These are phyloP conservation scores for Eucalyptus lansdowneana DNA, from an alignment of 345 rosid species.

Conservation along the genomic window DNA sequence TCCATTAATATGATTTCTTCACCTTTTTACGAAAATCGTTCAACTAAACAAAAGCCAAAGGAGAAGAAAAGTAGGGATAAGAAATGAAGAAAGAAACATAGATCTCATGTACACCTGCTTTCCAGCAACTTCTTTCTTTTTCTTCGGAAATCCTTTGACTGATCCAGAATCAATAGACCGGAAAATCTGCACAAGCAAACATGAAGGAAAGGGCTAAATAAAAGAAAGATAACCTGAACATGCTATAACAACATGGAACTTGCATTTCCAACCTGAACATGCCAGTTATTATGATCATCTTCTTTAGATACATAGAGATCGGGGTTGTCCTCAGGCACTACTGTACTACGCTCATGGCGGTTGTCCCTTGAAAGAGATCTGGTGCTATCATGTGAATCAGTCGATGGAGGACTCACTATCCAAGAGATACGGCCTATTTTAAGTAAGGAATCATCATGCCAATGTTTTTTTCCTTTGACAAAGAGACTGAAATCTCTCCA, in stretches of 20 bases:
- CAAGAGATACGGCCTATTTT: slow-evolving; percentile 88
- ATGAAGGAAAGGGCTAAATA: background rate
- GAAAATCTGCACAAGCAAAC: slow-evolving; percentile 38
- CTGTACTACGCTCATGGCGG: slow-evolving; percentile 19
- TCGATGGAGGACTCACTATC: slow-evolving; percentile 60
- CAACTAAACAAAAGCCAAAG: background rate
- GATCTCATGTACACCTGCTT: slow-evolving; percentile 31
- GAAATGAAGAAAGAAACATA: background rate
- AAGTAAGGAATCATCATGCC: slow-evolving; percentile 75
- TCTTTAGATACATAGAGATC: slow-evolving; percentile 32
- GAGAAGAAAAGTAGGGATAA: background rate
- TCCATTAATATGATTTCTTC: background rate
- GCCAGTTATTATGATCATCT: slow-evolving; percentile 68
- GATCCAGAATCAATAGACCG: slow-evolving; percentile 86
- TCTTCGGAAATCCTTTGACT: slow-evolving; percentile 66
- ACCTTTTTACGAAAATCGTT: background rate
- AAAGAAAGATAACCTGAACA: background rate
- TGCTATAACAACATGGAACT: background rate
- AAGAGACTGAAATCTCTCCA: slow-evolving; percentile 62
- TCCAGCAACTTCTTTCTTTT: slow-evolving; percentile 17
- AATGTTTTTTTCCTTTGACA: slow-evolving; percentile 47
- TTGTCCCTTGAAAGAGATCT: slow-evolving; percentile 37
- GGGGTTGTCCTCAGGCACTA: slow-evolving; percentile 56
- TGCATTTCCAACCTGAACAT: slow-evolving; percentile 53
- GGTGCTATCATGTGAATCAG: slow-evolving; percentile 12